These are phyloP conservation scores for Mortierella sp. DNA, from an alignment of 371 early-diverging fungal species.

Conservation along the genomic window DNA sequence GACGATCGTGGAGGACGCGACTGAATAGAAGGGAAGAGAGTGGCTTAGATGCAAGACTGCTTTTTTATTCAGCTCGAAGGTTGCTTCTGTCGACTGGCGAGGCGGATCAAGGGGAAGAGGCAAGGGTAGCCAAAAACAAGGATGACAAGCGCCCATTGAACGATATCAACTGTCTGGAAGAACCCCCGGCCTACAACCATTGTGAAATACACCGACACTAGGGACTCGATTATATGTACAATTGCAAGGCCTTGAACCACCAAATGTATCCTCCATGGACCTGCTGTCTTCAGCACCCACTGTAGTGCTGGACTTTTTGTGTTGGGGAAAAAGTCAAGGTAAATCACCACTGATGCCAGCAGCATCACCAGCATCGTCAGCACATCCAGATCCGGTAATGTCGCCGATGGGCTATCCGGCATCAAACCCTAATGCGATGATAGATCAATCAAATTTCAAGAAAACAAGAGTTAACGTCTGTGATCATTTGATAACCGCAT, in stretches of 20 bases:
- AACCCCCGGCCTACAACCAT: slow-evolving; percentile 39
- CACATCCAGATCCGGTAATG: slow-evolving; percentile 19
- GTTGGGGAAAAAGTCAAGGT: slow-evolving; percentile 49
- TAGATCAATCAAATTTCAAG: not conserved
- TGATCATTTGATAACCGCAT: not conserved
- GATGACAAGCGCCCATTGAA: slow-evolving; percentile 26
- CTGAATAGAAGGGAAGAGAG: not conserved
- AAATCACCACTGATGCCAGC: slow-evolving; percentile 5
- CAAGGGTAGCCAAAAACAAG: slow-evolving; percentile 34
- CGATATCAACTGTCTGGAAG: slow-evolving; percentile 18
- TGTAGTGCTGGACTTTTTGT: slow-evolving; percentile 36
- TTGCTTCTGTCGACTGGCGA: slow-evolving; percentile 26
- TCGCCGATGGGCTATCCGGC: slow-evolving; percentile 39
- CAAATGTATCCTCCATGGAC: slow-evolving; percentile 22
- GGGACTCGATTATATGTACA: slow-evolving; percentile 26
- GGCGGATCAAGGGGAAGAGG: slow-evolving; percentile 13
- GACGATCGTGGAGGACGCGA: too few species aligned
- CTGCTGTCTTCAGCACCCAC: slow-evolving; percentile 26
- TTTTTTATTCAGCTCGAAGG: not conserved
- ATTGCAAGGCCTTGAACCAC: slow-evolving; percentile 7
- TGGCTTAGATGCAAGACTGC: not conserved
- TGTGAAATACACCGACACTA: slow-evolving; percentile 42
- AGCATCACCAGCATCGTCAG: slow-evolving; percentile 1
- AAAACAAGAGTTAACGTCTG: not conserved
- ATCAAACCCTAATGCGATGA: slow-evolving; percentile 18